A percentile compares a stretch with the other conserved stretches of the same genome.
These are phyloP conservation scores for Botrytis paeoniae DNA, from an alignment of 2,329 filamentous ascomycete species.

Conservation along the genomic window DNA sequence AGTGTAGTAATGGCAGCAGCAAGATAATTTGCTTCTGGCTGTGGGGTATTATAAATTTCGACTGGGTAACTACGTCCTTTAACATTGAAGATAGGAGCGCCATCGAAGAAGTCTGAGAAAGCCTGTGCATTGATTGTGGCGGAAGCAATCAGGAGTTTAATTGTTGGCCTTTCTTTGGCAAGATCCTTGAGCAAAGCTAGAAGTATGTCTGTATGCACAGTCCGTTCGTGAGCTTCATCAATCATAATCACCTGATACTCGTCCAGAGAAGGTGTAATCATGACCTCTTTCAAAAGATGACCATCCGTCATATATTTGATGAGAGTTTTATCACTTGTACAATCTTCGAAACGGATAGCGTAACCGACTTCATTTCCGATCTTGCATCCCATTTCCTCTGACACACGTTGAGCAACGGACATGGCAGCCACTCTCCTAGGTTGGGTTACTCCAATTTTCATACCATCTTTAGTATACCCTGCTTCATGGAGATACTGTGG, in stretches of 20 bases:
- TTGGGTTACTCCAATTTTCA: conserved; percentile 91
- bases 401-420: conserved; percentile 94
- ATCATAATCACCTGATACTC: conserved; percentile 91
- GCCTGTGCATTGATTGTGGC: conserved; percentile 94
- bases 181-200: conserved; percentile 88
- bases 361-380: conserved; percentile 93
- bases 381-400: conserved; percentile 88
- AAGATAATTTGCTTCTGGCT: conserved; percentile 92
- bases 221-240: conserved; percentile 95
- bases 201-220: conserved; percentile 85
- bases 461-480: conserved; percentile 77
- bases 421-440: conserved; percentile 94
- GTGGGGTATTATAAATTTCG: conserved; percentile 84
- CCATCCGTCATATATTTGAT: conserved; percentile 98
- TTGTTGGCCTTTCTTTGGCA: conserved; percentile 73
- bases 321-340: conserved; percentile 84
- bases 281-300: conserved; percentile 85
- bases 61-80: conserved; percentile 87
- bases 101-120: conserved; percentile 88
- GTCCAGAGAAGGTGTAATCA: conserved; percentile 80
- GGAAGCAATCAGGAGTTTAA: conserved; percentile 89
- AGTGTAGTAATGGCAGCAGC: conserved; percentile 88
- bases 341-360: conserved; percentile 90
- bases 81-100: conserved; percentile 91
- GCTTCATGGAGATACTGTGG: conserved; percentile 92